Evolutionary conservation across 805 yeast genomes (phyloP).

Genomic region (Suhomyces canberraensis): DNA sequence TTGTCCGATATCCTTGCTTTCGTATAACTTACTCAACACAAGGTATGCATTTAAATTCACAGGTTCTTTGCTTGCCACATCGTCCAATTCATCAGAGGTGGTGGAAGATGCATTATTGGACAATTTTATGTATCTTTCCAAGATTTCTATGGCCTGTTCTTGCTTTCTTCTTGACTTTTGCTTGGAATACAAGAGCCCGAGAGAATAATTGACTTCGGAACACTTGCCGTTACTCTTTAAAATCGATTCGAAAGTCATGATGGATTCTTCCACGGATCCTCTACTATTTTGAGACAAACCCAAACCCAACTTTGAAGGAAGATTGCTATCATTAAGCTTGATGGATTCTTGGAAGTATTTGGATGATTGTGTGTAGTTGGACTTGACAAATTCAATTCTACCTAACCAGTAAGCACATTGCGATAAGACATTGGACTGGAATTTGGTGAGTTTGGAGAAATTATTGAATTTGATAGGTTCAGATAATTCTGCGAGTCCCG

Average conservation of each 20-base stretch:
- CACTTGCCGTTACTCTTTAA: slow-evolving; percentile 64
- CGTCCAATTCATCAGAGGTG: slow-evolving; percentile 13
- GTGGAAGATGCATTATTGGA: slow-evolving; percentile 44
- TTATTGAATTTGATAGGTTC: slow-evolving; percentile 12
- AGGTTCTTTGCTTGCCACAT: slow-evolving; percentile 45
- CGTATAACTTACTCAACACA: slow-evolving; percentile 67
- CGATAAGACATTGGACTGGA: slow-evolving; percentile 31
- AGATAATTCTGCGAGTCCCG: slow-evolving; percentile 8
- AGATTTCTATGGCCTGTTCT: slow-evolving; percentile 53
- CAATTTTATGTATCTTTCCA: slow-evolving; percentile 69
- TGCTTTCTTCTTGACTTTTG: slow-evolving; percentile 40
- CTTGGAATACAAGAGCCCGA: slow-evolving; percentile 72
- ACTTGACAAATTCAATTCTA: slow-evolving; percentile 60
- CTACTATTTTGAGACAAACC: slow-evolving; percentile 82
- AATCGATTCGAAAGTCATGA: slow-evolving; percentile 75
- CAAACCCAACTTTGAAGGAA: slow-evolving; percentile 73
- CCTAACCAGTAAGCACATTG: slow-evolving; percentile 73
- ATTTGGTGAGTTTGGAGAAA: slow-evolving; percentile 22
- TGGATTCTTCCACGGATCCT: slow-evolving; percentile 76
- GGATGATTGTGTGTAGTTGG: slow-evolving; percentile 69
- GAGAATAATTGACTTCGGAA: slow-evolving; percentile 68
- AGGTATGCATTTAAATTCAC: slow-evolving; percentile 62
- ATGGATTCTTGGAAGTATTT: slow-evolving; percentile 69
- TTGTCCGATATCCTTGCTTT: slow-evolving; percentile 60
- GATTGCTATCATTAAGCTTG: slow-evolving; percentile 58